Evolutionary conservation across 2,329 filamentous ascomycete genomes (phyloP).

Genomic region (Thielaviopsis euricoi): DNA sequence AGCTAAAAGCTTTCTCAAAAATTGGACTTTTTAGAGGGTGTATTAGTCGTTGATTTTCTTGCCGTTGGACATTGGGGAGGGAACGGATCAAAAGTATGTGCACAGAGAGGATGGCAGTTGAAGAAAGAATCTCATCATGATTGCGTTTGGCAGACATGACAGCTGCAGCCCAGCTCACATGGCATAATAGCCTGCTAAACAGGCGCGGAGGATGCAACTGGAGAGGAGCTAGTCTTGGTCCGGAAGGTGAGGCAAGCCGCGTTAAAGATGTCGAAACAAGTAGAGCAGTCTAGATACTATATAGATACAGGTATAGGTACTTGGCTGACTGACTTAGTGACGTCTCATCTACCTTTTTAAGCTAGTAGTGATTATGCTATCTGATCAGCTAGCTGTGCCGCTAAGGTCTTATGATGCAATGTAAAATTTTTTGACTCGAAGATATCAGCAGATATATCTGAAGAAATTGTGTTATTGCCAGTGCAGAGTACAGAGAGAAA

Average conservation of each 20-base stretch:
- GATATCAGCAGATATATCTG: too few species aligned
- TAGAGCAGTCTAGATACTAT: background rate
- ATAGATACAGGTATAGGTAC: background rate
- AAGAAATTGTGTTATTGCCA: too few species aligned
- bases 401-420: too few species aligned
- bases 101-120: background rate
- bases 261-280: background rate
- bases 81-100: background rate
- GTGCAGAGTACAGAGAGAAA: background rate
- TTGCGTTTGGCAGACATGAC: background rate
- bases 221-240: background rate
- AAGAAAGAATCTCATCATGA: background rate
- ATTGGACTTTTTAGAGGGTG: too few species aligned
- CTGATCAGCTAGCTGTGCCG: too few species aligned
- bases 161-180: background rate
- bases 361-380: too few species aligned
- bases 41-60: too few species aligned
- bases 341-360: background rate
- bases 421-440: too few species aligned
- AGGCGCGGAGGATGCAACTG: background rate
- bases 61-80: background rate
- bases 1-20: too few species aligned
- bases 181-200: background rate
- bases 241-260: too few species aligned
- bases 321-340: background rate